Evolutionary conservation across 1,284 basidiomycete genomes (phyloP).

Genomic region (Paramarasmius palmivorus): DNA sequence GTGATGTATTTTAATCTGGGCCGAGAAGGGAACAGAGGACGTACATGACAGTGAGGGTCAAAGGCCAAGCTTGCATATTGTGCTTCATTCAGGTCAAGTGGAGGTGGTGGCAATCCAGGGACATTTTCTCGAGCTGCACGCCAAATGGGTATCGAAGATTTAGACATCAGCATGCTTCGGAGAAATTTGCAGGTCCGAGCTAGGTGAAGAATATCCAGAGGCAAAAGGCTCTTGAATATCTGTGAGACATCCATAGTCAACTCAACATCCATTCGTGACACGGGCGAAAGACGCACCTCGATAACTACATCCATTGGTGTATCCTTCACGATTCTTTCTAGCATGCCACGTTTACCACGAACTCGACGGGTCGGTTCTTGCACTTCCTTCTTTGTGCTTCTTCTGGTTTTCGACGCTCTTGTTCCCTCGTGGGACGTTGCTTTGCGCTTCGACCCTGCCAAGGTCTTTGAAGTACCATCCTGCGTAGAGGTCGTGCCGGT

Average conservation of each 20-base stretch:
- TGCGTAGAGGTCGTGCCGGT: too few relatives aligned
- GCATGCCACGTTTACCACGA: not conserved
- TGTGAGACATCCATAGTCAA: not conserved
- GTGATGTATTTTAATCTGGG: not conserved
- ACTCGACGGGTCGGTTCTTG: too few relatives aligned
- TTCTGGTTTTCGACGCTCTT: too few relatives aligned
- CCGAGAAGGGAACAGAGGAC: not conserved
- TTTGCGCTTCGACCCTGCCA: too few relatives aligned
- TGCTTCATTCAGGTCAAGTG: slow-evolving; percentile 1
- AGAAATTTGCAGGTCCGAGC: not conserved
- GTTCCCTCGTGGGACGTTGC: too few relatives aligned
- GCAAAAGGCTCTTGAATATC: not conserved
- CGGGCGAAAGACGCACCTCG: not conserved
- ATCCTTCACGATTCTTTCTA: not conserved
- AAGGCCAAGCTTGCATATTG: slow-evolving; percentile 5
- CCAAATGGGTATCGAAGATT: not conserved
- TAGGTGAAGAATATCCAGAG: not conserved
- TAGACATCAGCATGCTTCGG: not conserved
- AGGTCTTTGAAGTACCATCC: too few relatives aligned
- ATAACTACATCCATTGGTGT: not conserved
- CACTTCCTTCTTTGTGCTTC: too few relatives aligned
- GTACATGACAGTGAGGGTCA: not conserved
- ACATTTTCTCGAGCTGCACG: slow-evolving; percentile 1
- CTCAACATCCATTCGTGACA: too few relatives aligned
- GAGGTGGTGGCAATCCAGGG: not conserved